Conservation (phyloP, 768 basidiomycete species). For the Butyriboletus loyo region DNA sequence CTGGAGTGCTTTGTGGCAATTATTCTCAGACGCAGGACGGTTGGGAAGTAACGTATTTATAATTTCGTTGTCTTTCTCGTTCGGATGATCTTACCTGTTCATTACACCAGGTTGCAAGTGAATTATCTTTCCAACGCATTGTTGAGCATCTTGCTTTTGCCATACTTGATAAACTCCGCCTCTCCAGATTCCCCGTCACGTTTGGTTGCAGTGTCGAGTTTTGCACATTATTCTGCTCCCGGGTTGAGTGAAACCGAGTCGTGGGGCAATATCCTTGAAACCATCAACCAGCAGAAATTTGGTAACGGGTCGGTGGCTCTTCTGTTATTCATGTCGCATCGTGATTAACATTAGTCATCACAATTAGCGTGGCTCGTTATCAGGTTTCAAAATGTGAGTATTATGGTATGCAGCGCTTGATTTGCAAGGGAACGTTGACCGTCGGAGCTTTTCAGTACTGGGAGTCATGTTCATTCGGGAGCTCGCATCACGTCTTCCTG, state of each 20-base stretch:
- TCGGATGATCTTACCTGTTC: neutral
- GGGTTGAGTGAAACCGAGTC: constrained; percentile 1
- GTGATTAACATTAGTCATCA: neutral
- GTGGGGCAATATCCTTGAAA: constrained; percentile 21
- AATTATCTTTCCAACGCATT: constrained; percentile 35
- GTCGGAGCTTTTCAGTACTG: constrained; percentile 20
- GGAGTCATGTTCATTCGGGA: constrained; percentile 34
- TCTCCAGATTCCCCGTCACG: constrained; percentile 22
- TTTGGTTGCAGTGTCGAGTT: constrained; percentile 32
- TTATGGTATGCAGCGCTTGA: neutral
- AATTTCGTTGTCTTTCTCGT: neutral
- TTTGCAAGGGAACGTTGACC: neutral
- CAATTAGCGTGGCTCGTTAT: constrained; percentile 17
- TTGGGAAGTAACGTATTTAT: constrained; percentile 43
- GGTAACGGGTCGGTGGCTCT: constrained; percentile 17
- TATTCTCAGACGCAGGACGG: constrained; percentile 42
- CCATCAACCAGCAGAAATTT: constrained; percentile 22
- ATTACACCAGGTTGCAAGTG: constrained; percentile 31
- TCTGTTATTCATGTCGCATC: neutral
- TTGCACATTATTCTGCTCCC: constrained; percentile 20
- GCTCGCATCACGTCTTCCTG: constrained; percentile 27
- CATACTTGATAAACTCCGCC: constrained; percentile 28
- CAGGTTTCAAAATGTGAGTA: constrained; percentile 26
- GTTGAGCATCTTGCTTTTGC: constrained; percentile 34
- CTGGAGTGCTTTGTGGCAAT: constrained; percentile 13